phyloP scores from a whole-genome alignment of 495 filamentous ascomycete genomes.

The Annulohypoxylon nitens region DNA sequence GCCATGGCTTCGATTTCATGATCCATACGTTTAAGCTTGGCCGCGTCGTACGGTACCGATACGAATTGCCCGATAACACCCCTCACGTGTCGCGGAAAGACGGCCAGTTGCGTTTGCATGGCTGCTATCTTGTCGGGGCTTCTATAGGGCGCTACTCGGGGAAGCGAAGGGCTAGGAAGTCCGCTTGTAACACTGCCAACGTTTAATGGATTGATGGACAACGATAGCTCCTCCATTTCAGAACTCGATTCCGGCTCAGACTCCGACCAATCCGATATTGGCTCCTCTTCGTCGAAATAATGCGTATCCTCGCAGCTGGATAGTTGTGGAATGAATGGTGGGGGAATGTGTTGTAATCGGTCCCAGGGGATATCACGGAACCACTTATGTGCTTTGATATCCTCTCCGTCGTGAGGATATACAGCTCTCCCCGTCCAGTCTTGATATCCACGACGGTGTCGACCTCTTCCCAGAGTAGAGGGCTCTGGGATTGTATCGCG shows the following conservation, averaged over 20 bases:
- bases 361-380: conserved; percentile 78
- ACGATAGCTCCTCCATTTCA: conserved; percentile 32
- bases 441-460: conserved; percentile 38
- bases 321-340: conserved; percentile 82
- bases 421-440: conserved; percentile 70
- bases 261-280: conserved; percentile 69
- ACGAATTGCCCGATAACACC: conserved; percentile 57
- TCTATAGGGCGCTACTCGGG: conserved; percentile 18
- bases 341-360: conserved; percentile 71
- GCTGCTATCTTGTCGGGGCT: conserved; percentile 44
- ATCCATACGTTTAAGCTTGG: conserved; percentile 60
- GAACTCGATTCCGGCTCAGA: conserved; percentile 48
- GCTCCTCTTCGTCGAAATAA: conserved; percentile 86
- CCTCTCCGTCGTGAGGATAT: conserved; percentile 80
- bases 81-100: conserved; percentile 55
- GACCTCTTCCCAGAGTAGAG: conserved; percentile 32
- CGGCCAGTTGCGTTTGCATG: conserved; percentile 52
- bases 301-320: conserved; percentile 81
- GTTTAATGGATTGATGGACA: conserved; percentile 37
- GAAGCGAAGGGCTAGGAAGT: not conserved
- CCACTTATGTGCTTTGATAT: conserved; percentile 83
- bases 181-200: conserved; percentile 32
- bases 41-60: conserved; percentile 58
- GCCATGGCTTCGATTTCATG: conserved; percentile 56
- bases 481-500: conserved; percentile 40